Percentiles rank a stretch among this genome's conserved stretches.
Conservation (phyloP, 1,139 yeast species). For the Geotrichum candidum region DNA sequence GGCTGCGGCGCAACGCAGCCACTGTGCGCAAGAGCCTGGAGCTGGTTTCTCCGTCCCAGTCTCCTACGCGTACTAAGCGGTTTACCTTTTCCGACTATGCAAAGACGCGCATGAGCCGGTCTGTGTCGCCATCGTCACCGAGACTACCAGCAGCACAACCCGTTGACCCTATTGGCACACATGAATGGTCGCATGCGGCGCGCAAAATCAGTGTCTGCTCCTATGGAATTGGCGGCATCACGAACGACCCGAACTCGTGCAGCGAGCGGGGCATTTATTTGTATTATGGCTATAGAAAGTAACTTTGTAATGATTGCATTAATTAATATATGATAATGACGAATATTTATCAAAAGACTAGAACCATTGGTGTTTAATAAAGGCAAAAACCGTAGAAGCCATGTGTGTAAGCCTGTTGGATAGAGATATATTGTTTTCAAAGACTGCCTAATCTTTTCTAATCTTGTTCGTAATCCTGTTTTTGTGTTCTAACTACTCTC, state of each 20-base stretch:
- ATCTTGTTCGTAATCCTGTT: too few relatives aligned
- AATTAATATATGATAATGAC: background rate
- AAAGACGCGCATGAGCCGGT: constrained; percentile 21
- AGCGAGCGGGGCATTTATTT: constrained; percentile 35
- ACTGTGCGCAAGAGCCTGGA: background rate
- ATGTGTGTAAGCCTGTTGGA: too few relatives aligned
- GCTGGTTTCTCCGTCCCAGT: constrained; percentile 7
- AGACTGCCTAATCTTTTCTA: too few relatives aligned
- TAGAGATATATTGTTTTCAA: too few relatives aligned
- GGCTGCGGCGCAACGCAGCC: constrained; percentile 41
- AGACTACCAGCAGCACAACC: background rate
- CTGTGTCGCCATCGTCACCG: constrained; percentile 11
- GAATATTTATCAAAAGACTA: too few relatives aligned
- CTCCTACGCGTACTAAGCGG: constrained; percentile 20
- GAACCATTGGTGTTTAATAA: too few relatives aligned
- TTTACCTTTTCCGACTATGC: constrained; percentile 29
- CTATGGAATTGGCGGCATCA: constrained; percentile 33
- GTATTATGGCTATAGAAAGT: constrained; percentile 31
- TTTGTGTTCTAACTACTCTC: too few relatives aligned
- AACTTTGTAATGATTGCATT: background rate
- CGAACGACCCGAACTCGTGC: constrained; percentile 25
- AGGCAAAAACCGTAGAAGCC: too few relatives aligned
- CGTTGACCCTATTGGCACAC: constrained; percentile 21
- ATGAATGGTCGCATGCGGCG: constrained; percentile 31
- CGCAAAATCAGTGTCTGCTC: constrained; percentile 33